phyloP scores from a whole-genome alignment of 202 grass and related monocot genomes.

The Bolboschoenoplectus hybrid region DNA sequence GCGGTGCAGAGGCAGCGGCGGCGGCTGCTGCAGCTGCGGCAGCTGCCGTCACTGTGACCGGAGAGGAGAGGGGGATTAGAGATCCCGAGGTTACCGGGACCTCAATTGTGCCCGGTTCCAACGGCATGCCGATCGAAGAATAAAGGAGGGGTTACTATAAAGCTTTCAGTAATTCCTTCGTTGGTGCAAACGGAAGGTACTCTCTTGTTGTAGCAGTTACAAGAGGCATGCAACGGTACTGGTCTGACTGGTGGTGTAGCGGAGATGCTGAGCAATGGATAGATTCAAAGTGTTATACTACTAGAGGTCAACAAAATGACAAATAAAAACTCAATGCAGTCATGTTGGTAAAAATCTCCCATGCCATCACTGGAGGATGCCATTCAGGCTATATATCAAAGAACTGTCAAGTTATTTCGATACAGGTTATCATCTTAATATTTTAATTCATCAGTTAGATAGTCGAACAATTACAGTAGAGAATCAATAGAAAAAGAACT shows the following conservation, averaged over 20 bases:
- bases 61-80: constrained; percentile 25
- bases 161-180: background rate
- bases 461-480: background rate
- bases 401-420: background rate
- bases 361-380: background rate
- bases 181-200: background rate
- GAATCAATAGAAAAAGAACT: background rate
- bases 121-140: constrained; percentile 19
- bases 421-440: background rate
- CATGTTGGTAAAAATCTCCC: background rate
- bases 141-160: background rate
- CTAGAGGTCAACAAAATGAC: background rate
- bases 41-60: constrained; percentile 6
- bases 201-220: constrained; percentile 2
- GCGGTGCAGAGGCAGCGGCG: constrained; percentile 7
- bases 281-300: background rate
- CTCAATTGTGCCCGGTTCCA: constrained; percentile 31
- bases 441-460: constrained; percentile 1
- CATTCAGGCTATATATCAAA: background rate
- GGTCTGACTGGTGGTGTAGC: background rate
- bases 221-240: background rate
- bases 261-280: background rate
- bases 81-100: constrained; percentile 14
- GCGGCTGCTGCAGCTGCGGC: constrained; percentile 43
- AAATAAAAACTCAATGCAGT: background rate